Conservation (phyloP, 2,329 filamentous ascomycete genomes). For the Colletotrichum theobromicola region DNA sequence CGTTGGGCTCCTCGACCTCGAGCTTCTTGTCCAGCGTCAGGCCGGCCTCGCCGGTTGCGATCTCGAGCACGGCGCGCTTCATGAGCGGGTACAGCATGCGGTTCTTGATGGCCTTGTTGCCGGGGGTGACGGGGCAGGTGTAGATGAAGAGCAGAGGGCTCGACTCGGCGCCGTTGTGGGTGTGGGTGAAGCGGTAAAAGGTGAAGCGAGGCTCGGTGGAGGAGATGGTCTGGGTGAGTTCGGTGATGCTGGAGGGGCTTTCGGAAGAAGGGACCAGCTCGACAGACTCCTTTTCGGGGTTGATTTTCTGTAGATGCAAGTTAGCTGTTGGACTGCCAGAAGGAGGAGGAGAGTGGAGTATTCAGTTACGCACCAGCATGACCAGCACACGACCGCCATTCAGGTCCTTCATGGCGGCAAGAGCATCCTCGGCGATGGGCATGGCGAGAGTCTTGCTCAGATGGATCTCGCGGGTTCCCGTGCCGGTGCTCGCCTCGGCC, state of each 20-base stretch:
- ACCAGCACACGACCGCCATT: constrained; percentile 59
- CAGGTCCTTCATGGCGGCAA: constrained; percentile 67
- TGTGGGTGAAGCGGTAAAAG: constrained; percentile 73
- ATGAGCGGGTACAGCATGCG: constrained; percentile 84
- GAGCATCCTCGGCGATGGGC: constrained; percentile 66
- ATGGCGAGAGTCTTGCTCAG: constrained; percentile 62
- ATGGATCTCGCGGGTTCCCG: constrained; percentile 62
- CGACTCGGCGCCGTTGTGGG: constrained; percentile 54
- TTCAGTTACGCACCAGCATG: constrained; percentile 59
- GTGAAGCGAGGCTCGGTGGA: constrained; percentile 75
- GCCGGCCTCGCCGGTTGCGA: constrained; percentile 70
- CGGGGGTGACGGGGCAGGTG: constrained; percentile 73
- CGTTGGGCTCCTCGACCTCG: constrained; percentile 69
- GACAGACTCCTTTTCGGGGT: constrained; percentile 71
- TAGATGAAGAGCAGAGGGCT: constrained; percentile 80
- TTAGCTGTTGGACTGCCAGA: not conserved
- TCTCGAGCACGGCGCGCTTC: constrained; percentile 68
- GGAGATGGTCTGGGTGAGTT: constrained; percentile 67
- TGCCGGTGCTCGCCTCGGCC: constrained; percentile 75
- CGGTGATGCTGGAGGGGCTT: constrained; percentile 58
- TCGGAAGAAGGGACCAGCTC: constrained; percentile 64
- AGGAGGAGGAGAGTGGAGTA: not conserved
- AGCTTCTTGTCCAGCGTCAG: constrained; percentile 74
- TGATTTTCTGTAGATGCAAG: constrained; percentile 64
- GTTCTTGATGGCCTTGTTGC: constrained; percentile 76